phyloP scores from a whole-genome alignment of 2,329 filamentous ascomycete genomes.

The Trichoderma afroharzianum region DNA sequence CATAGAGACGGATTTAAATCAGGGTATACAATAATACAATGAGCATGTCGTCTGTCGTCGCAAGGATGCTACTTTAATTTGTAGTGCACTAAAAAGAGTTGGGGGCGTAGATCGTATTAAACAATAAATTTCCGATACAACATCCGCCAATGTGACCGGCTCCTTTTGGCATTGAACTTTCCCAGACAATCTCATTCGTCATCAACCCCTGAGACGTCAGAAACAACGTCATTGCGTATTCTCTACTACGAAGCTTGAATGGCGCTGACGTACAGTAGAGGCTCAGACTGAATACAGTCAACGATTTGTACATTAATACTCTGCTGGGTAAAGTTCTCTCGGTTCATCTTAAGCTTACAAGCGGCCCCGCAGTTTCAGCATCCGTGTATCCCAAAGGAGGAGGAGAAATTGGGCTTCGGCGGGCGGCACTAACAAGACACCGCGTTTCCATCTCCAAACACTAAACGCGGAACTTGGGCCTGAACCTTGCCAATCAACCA shows the following conservation, averaged over 20 bases:
- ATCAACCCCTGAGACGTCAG: not conserved
- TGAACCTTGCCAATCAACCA: not conserved
- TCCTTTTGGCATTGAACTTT: not conserved
- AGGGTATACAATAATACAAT: not conserved
- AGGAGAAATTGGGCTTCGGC: not conserved
- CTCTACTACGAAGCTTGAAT: not conserved
- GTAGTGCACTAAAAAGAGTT: not conserved
- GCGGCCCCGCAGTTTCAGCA: not conserved
- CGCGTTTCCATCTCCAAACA: not conserved
- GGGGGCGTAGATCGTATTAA: not conserved
- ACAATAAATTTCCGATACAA: not conserved
- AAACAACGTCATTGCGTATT: not conserved
- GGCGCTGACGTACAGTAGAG: not conserved
- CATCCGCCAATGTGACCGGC: not conserved
- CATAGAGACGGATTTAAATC: not conserved
- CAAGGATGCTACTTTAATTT: not conserved
- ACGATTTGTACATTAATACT: not conserved
- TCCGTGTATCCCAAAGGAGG: not conserved
- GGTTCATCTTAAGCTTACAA: not conserved
- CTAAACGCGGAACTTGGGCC: not conserved
- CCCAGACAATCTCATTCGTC: not conserved
- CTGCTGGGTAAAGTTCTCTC: not conserved
- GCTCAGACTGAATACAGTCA: not conserved
- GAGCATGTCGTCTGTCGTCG: not conserved
- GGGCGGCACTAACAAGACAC: not conserved